Evolutionary conservation across 306 rosid species (phyloP).

Genomic region (Vigna hirtella): DNA sequence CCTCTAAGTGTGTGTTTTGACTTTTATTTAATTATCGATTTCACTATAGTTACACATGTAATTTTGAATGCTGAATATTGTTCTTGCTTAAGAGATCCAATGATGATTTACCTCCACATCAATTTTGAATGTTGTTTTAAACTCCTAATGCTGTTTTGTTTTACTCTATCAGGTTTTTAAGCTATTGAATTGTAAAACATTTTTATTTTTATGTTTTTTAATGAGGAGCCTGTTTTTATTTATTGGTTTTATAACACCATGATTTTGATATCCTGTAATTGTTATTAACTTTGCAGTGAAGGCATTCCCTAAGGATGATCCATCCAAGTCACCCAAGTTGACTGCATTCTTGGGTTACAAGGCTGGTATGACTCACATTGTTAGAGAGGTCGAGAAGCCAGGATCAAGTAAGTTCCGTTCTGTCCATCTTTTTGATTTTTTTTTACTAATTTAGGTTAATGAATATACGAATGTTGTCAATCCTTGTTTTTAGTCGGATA

Average conservation of each 20-base stretch:
- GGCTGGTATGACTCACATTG: slow-evolving; percentile 95
- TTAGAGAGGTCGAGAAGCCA: slow-evolving; percentile 86
- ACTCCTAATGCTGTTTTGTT: background rate
- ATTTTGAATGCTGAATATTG: background rate
- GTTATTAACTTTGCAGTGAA: slow-evolving; percentile 58
- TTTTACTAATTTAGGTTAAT: background rate
- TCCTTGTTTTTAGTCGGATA: no score
- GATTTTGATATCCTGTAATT: background rate
- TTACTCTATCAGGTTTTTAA: background rate
- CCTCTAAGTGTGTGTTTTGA: background rate
- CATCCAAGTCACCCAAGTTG: slow-evolving; percentile 64
- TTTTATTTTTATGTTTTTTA: background rate
- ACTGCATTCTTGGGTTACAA: slow-evolving; percentile 86
- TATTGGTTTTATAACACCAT: background rate
- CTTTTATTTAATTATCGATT: background rate
- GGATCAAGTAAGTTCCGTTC: slow-evolving; percentile 64
- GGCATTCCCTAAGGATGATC: slow-evolving; percentile 91
- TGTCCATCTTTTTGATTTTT: background rate
- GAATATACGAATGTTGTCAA: background rate
- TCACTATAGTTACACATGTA: background rate
- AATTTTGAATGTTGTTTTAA: background rate
- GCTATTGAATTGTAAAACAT: no score
- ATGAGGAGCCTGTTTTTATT: no score
- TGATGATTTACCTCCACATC: background rate
- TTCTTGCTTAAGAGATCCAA: background rate